phyloP scores from a whole-genome alignment of 1,139 yeast species.

The Lipomyces yarrowii region DNA sequence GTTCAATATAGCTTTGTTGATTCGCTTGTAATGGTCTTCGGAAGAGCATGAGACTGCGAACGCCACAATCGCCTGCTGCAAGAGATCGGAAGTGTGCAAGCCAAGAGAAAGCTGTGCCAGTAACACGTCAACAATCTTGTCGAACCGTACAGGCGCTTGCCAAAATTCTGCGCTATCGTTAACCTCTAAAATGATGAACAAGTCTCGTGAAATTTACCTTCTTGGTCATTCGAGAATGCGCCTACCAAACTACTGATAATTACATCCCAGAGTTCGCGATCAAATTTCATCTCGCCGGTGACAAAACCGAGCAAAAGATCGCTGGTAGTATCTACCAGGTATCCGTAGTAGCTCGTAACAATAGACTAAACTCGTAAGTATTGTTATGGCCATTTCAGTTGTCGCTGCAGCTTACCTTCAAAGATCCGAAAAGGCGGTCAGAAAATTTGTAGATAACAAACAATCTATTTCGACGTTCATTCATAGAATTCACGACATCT shows the following conservation, averaged over 20 bases:
- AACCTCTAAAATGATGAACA: background rate
- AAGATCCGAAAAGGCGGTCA: constrained; percentile 77
- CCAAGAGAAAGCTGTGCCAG: constrained; percentile 61
- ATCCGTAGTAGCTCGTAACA: constrained; percentile 85
- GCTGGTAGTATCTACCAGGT: constrained; percentile 73
- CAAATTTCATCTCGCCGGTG: constrained; percentile 30
- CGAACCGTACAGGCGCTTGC: constrained; percentile 86
- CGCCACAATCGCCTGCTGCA: constrained; percentile 78
- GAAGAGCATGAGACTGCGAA: constrained; percentile 75
- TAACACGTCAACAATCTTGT: constrained; percentile 62
- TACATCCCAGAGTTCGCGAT: constrained; percentile 43
- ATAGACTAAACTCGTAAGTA: constrained; percentile 57
- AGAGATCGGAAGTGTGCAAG: constrained; percentile 41
- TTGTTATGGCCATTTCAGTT: background rate
- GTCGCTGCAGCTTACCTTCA: constrained; percentile 38
- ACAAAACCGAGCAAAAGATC: constrained; percentile 54
- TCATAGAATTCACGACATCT: constrained; percentile 60
- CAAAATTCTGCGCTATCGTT: constrained; percentile 79
- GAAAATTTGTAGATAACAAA: constrained; percentile 84
- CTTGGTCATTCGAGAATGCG: constrained; percentile 30
- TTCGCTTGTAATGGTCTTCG: constrained; percentile 78
- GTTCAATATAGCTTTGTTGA: constrained; percentile 56
- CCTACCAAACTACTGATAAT: constrained; percentile 23
- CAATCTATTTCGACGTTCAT: constrained; percentile 47
- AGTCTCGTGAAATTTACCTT: constrained; percentile 2